These are phyloP conservation scores for Leishmania lainsoni DNA, from an alignment of 208 protist genomes.

Conservation along the genomic window DNA sequence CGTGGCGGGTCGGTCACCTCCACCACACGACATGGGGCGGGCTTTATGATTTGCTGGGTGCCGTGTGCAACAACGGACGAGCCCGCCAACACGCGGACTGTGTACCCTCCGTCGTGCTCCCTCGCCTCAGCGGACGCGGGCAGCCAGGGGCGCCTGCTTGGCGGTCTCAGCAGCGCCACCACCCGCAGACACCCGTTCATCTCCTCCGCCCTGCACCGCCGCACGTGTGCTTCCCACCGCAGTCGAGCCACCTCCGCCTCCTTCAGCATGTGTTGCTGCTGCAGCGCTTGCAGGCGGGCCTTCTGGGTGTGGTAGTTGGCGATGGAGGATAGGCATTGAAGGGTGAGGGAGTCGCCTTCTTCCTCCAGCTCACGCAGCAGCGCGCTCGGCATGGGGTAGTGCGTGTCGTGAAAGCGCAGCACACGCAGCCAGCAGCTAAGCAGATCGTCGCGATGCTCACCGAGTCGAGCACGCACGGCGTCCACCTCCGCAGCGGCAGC, in stretches of 20 bases:
- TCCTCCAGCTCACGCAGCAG: conserved; percentile 24
- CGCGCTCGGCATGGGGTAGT: conserved; percentile 16
- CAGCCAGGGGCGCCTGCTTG: conserved; percentile 24
- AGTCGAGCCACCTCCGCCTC: conserved; percentile 31
- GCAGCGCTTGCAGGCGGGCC: conserved; percentile 28
- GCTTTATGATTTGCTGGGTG: not conserved
- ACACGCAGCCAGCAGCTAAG: conserved; percentile 25
- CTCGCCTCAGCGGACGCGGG: conserved; percentile 11
- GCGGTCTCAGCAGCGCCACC: conserved; percentile 30
- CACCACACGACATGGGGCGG: conserved; percentile 1
- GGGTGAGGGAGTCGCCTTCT: conserved; percentile 18
- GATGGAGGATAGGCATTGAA: conserved; percentile 15
- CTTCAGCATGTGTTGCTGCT: conserved; percentile 22
- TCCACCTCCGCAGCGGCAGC: conserved; percentile 22
- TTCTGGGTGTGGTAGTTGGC: conserved; percentile 26
- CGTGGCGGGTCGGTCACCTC: conserved; percentile 26
- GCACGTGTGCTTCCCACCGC: conserved; percentile 34
- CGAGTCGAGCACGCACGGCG: conserved; percentile 23
- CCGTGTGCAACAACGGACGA: not conserved
- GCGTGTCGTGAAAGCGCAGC: conserved; percentile 16
- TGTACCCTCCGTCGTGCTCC: conserved; percentile 20
- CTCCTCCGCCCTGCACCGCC: conserved; percentile 30
- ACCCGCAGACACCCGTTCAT: conserved; percentile 26
- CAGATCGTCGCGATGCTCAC: conserved; percentile 16
- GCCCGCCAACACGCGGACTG: conserved; percentile 8